Evolutionary conservation across 2,329 filamentous ascomycete species (phyloP).

Genomic region (Colletotrichum tabaci): DNA sequence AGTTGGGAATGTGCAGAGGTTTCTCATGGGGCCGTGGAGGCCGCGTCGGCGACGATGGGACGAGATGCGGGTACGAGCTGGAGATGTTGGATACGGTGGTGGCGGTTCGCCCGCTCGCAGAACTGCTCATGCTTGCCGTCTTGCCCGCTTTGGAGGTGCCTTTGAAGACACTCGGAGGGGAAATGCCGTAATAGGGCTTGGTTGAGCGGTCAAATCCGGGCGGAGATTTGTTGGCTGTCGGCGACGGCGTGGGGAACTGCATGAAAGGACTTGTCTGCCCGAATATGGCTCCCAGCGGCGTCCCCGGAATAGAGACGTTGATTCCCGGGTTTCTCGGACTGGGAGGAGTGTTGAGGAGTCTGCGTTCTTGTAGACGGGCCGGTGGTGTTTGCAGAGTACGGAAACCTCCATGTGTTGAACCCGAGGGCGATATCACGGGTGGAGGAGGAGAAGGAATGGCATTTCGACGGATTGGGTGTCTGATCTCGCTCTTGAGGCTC

Average conservation of each 20-base stretch:
- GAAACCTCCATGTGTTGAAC: conserved; percentile 47
- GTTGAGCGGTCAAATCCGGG: conserved; percentile 51
- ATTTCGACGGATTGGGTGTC: conserved; percentile 42
- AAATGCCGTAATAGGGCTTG: conserved; percentile 10
- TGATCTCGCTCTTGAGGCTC: conserved; percentile 43
- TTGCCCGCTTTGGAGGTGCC: conserved; percentile 3
- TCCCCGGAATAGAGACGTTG: conserved; percentile 4
- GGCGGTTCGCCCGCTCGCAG: conserved; percentile 15
- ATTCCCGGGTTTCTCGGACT: not conserved
- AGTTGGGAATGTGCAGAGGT: conserved; percentile 55
- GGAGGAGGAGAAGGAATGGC: conserved; percentile 59
- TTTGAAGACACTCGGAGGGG: conserved; percentile 2
- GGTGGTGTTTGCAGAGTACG: conserved; percentile 59
- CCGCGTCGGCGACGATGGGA: conserved; percentile 51
- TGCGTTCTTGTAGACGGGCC: conserved; percentile 63
- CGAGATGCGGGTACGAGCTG: conserved; percentile 7
- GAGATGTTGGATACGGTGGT: conserved; percentile 26
- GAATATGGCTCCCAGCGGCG: not conserved
- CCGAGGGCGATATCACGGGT: conserved; percentile 58
- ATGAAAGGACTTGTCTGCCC: conserved; percentile 49
- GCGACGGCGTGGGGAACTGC: conserved; percentile 37
- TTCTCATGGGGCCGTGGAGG: conserved; percentile 55
- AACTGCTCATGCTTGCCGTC: conserved; percentile 38
- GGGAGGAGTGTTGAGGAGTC: conserved; percentile 54
- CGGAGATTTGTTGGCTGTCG: conserved; percentile 54